Evolutionary conservation across 805 yeast genomes (phyloP), one percentile per base, ranked within the genome.

Genomic region (Metschnikowia drakensbergensis): DNA sequence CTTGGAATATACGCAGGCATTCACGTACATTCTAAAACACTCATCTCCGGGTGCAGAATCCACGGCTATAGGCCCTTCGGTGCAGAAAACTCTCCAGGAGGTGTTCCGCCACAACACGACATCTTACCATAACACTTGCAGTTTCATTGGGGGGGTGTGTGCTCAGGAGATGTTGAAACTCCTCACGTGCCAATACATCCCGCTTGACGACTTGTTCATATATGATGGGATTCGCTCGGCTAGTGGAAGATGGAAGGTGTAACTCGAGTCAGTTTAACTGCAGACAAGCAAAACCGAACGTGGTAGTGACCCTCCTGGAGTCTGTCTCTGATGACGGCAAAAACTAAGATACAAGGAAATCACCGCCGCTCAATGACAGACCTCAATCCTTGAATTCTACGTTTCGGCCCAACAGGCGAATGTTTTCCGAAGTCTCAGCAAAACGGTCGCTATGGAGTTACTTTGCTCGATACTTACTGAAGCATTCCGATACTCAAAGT

Each of bases 141-240:
- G 96, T 4, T 65, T 88, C 3, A 69, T 88, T 54, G 98, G 97
- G 1, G 98, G 97, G 0, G 70, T 91, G 9, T 90, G 81, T 0
- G 84, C 89, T 3, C 97, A 92, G 61, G 99, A 92, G 62, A 82
- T 80, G 4, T 72, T 88, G 45, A 92, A 94, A 66, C 60, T 81
- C 38, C 59, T 87, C 25, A 88, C 96, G 2, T 77, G 79, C 33
- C 98, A 92, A 64, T 90, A 88, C 56, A 74, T 84, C 4, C 95
- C 97, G 0, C 58, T 89, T 37, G 83, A 84, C 54, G 86, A 88
- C 57, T 67, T 83, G 6, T 69, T 84, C 47, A 74, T 85, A 0
- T 90, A 80, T 63, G 94, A 91, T 62, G 97, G 96, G 1, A 69
- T 84, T 3, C 62, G 67, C 10, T 79, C 86, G 31, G 67, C 71